phyloP scores from a whole-genome alignment of 1,139 yeast species.

The Debaryomyces udenii region DNA sequence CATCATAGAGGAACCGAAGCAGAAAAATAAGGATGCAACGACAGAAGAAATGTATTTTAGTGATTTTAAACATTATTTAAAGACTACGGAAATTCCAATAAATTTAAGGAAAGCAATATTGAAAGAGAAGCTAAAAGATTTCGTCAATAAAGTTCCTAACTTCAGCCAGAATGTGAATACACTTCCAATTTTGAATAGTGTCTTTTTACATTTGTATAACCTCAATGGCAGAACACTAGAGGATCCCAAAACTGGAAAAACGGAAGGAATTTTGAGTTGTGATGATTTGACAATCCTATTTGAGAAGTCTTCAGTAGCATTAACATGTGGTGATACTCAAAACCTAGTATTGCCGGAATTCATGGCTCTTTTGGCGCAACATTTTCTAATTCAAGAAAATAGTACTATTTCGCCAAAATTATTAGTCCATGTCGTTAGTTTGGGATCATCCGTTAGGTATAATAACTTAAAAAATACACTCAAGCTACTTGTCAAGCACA shows the following conservation, averaged over 20 bases:
- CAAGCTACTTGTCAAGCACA: slow-evolving; percentile 10
- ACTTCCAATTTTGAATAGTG: slow-evolving; percentile 24
- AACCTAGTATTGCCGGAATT: slow-evolving; percentile 28
- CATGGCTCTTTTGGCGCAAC: slow-evolving; percentile 28
- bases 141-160: slow-evolving; percentile 16
- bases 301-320: slow-evolving; percentile 21
- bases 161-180: slow-evolving; percentile 13
- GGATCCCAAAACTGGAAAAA: slow-evolving; percentile 1
- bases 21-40: background rate
- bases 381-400: slow-evolving; percentile 19
- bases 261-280: slow-evolving; percentile 9
- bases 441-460: slow-evolving; percentile 23
- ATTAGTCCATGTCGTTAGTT: slow-evolving; percentile 27
- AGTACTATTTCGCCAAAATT: slow-evolving; percentile 19
- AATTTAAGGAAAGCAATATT: slow-evolving; percentile 25
- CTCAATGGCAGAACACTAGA: slow-evolving; percentile 16
- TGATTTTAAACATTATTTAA: slow-evolving; percentile 30
- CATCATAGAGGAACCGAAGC: slow-evolving; percentile 18
- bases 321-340: background rate
- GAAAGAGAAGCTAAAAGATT: slow-evolving; percentile 23
- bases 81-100: slow-evolving; percentile 31
- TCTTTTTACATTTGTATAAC: slow-evolving; percentile 22
- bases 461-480: slow-evolving; percentile 10
- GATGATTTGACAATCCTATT: slow-evolving; percentile 22
- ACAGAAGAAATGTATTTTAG: slow-evolving; percentile 11